phyloP scores from a whole-genome alignment of 345 rosid genomes.

The Linum usitatissimum region DNA sequence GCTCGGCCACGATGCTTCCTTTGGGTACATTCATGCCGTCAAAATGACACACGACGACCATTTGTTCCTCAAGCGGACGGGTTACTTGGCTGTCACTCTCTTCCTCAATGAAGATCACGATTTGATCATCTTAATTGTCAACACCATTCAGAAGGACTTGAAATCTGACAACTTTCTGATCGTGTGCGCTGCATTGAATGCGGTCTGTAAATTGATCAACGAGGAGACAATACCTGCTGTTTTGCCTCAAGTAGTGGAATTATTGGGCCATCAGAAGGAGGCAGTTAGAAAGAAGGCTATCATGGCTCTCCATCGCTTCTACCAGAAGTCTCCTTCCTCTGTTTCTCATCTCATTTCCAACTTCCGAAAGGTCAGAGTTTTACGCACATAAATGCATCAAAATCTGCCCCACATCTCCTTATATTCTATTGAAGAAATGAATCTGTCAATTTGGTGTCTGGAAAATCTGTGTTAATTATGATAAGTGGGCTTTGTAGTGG shows the following conservation, averaged over 20 bases:
- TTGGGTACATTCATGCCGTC: conserved; percentile 95
- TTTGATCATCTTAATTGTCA: conserved; percentile 79
- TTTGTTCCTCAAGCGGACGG: conserved; percentile 75
- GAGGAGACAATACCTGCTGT: conserved; percentile 99
- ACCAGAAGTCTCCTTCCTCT: conserved; percentile 81
- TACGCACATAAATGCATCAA: too few relatives aligned
- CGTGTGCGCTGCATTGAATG: conserved; percentile 84
- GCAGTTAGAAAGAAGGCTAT: conserved; percentile 93
- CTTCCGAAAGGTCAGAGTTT: conserved; percentile 57
- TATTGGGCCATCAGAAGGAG: conserved; percentile 73
- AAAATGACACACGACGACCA: conserved; percentile 96
- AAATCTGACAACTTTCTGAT: conserved; percentile 79
- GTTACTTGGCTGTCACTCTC: conserved; percentile 86
- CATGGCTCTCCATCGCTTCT: conserved; percentile 94
- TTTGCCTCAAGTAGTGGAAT: conserved; percentile 78
- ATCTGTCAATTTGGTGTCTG: neutral
- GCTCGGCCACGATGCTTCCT: conserved; percentile 98
- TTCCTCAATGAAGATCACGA: conserved; percentile 94
- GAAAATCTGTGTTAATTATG: neutral
- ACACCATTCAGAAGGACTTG: conserved; percentile 95
- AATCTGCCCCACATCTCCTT: neutral
- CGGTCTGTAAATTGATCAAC: conserved; percentile 79
- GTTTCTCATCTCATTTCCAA: conserved; percentile 78
- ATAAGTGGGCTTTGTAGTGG: too few relatives aligned
- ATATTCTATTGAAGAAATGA: neutral